Percentiles rank a stretch among this genome's conserved stretches.
phyloP scores from a whole-genome alignment of 768 basidiomycete genomes.

The Tulasnella sp. region DNA sequence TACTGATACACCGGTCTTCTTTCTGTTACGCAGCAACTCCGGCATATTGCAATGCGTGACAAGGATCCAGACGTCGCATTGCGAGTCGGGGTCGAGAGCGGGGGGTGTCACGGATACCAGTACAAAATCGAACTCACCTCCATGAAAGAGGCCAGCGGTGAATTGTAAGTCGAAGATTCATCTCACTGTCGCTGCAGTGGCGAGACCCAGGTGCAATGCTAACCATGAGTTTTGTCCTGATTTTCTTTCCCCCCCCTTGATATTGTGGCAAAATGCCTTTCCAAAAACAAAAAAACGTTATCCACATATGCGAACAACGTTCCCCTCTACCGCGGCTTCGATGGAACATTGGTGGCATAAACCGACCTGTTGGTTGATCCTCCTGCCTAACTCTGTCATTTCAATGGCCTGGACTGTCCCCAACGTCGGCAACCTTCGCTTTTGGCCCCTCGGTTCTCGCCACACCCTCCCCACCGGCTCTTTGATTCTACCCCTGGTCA shows the following conservation, averaged over 20 bases:
- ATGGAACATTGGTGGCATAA: background rate
- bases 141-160: conserved; percentile 51
- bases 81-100: conserved; percentile 82
- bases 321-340: background rate
- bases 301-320: background rate
- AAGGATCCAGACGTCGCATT: conserved; percentile 62
- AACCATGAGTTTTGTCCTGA: background rate
- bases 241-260: too few relatives aligned
- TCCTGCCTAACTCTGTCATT: background rate
- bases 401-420: background rate
- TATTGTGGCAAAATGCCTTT: background rate
- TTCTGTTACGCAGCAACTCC: conserved; percentile 59
- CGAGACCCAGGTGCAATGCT: background rate
- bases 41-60: conserved; percentile 60
- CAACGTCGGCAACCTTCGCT: background rate
- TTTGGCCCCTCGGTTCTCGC: background rate
- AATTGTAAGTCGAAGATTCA: conserved; percentile 62
- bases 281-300: background rate
- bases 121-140: conserved; percentile 84
- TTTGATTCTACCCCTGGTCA: background rate
- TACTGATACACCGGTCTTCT: background rate
- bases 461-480: background rate
- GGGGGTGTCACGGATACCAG: conserved; percentile 97
- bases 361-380: background rate
- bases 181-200: background rate